phyloP scores from a whole-genome alignment of 805 yeast genomes.

The Hemisphaericaspora nanyangensis region DNA sequence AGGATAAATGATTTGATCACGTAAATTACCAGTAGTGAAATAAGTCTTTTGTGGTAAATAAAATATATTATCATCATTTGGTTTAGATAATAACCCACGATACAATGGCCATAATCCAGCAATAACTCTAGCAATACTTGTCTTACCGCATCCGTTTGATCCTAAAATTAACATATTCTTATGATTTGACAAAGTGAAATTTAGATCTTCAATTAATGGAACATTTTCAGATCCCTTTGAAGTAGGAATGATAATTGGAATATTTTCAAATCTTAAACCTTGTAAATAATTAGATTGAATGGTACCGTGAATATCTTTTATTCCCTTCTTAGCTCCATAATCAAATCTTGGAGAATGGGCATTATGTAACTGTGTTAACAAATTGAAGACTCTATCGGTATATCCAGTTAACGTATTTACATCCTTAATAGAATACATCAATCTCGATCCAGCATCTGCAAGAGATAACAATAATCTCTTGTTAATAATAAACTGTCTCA shows the following conservation, averaged over 20 bases:
- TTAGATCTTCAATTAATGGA: slow-evolving; percentile 54
- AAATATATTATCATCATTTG: slow-evolving; percentile 61
- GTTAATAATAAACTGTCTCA: slow-evolving; percentile 87
- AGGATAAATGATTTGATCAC: slow-evolving; percentile 92
- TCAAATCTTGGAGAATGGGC: slow-evolving; percentile 64
- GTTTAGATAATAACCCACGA: slow-evolving; percentile 77
- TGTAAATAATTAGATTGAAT: slow-evolving; percentile 64
- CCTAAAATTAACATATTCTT: slow-evolving; percentile 79
- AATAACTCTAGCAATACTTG: slow-evolving; percentile 76
- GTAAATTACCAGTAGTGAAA: slow-evolving; percentile 74
- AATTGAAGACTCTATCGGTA: slow-evolving; percentile 77
- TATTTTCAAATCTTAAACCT: slow-evolving; percentile 79
- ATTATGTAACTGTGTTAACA: slow-evolving; percentile 74
- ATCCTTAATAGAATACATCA: slow-evolving; percentile 93
- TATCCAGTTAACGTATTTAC: slow-evolving; percentile 87
- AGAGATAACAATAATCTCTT: slow-evolving; percentile 84
- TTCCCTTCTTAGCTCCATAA: slow-evolving; percentile 43
- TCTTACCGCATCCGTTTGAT: slow-evolving; percentile 86
- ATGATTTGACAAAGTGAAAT: slow-evolving; percentile 52
- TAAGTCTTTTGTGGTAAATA: slow-evolving; percentile 87
- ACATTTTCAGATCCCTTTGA: slow-evolving; percentile 55
- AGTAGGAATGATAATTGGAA: slow-evolving; percentile 79
- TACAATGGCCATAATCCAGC: slow-evolving; percentile 93
- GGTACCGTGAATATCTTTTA: slow-evolving; percentile 65
- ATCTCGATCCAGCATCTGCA: slow-evolving; percentile 92